These are phyloP conservation scores for Fusarium luffae DNA, from an alignment of 2,329 filamentous ascomycete genomes.

Conservation along the genomic window DNA sequence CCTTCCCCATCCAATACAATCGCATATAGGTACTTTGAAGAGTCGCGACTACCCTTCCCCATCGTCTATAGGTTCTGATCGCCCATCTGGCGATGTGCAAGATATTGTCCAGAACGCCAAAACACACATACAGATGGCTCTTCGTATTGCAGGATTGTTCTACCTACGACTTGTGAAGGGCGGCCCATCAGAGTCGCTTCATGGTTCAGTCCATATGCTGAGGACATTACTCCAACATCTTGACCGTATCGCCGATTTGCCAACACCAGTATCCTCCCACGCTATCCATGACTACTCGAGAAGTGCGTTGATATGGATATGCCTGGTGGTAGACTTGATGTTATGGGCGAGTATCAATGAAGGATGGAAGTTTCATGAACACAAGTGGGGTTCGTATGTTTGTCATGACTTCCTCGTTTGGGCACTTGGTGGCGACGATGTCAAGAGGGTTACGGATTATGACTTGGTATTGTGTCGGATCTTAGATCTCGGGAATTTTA, in stretches of 20 bases:
- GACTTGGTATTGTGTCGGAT: not conserved
- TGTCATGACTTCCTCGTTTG: not conserved
- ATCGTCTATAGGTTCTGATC: not conserved
- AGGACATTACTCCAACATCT: not conserved
- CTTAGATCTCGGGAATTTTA: not conserved
- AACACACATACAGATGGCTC: not conserved
- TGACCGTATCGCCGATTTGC: not conserved
- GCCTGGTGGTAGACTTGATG: not conserved
- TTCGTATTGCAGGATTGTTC: not conserved
- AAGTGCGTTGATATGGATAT: not conserved
- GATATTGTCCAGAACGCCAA: not conserved
- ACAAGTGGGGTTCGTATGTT: not conserved
- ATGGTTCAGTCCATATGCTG: not conserved
- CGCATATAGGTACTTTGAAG: not conserved
- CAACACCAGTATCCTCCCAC: rapidly evolving
- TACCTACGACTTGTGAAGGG: not conserved
- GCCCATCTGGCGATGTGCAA: not conserved
- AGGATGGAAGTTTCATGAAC: not conserved
- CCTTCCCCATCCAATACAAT: not conserved
- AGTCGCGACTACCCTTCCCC: not conserved
- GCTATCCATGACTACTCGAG: not conserved
- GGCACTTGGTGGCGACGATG: not conserved
- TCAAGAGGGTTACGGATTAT: not conserved
- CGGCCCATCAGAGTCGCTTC: not conserved
- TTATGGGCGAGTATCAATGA: not conserved